Evolutionary conservation across 2,329 filamentous ascomycete species (phyloP).

Genomic region (Microsporum audouinii): DNA sequence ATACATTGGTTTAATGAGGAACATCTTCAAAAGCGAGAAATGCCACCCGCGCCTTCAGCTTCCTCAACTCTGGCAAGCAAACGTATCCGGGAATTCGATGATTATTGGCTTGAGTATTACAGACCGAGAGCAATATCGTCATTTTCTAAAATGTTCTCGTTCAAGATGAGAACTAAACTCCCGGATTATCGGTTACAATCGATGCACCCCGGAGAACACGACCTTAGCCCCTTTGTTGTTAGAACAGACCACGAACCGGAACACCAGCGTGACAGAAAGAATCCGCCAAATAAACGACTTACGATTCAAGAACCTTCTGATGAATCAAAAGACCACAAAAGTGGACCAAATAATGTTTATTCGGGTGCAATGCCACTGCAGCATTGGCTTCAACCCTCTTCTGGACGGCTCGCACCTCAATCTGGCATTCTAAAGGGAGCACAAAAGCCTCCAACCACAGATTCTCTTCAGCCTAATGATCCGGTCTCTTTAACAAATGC

Average conservation of each 20-base stretch:
- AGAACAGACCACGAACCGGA: slow-evolving; percentile 49
- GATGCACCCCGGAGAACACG: slow-evolving; percentile 58
- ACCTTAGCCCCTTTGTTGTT: slow-evolving; percentile 76
- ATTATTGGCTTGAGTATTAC: slow-evolving; percentile 98
- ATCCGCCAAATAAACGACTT: slow-evolving; percentile 51
- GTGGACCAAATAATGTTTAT: slow-evolving; percentile 15
- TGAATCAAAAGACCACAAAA: slow-evolving; percentile 32
- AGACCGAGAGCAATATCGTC: slow-evolving; percentile 77
- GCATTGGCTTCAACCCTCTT: slow-evolving; percentile 13
- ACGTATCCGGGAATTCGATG: slow-evolving; percentile 55
- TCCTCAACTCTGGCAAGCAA: slow-evolving; percentile 20
- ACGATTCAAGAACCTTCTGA: slow-evolving; percentile 53
- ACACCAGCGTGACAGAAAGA: slow-evolving; percentile 48
- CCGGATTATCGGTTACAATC: slow-evolving; percentile 69
- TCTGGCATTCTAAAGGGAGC: slow-evolving; percentile 23
- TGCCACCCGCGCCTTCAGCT: slow-evolving; percentile 38
- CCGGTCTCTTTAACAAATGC: not conserved
- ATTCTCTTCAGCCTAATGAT: not conserved
- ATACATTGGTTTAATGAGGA: slow-evolving; percentile 78
- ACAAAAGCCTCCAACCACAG: not conserved
- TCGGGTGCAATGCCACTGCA: slow-evolving; percentile 21
- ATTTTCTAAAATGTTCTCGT: slow-evolving; percentile 83
- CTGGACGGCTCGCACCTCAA: slow-evolving; percentile 24
- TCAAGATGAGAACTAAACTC: slow-evolving; percentile 80
- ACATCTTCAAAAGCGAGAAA: slow-evolving; percentile 52